These are phyloP conservation scores for Chalciporus sp. DNA, from an alignment of 1,284 basidiomycete genomes.

Conservation along the genomic window DNA sequence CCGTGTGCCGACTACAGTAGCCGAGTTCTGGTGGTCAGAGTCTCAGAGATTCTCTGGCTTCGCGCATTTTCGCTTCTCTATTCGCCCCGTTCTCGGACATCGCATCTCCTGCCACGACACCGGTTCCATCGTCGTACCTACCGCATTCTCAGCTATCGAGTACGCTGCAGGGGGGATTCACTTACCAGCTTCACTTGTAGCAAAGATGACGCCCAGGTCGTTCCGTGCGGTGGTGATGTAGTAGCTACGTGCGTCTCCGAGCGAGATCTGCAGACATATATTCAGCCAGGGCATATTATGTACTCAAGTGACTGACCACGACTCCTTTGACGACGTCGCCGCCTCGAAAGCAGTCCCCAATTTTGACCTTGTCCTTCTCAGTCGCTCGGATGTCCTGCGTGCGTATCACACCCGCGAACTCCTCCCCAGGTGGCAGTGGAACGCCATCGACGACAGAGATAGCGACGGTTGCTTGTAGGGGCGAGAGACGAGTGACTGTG, in stretches of 20 bases:
- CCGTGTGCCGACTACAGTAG: too few relatives aligned
- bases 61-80: slow-evolving; percentile 88
- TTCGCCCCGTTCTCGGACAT: slow-evolving; percentile 78
- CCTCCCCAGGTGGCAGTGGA: slow-evolving; percentile 88
- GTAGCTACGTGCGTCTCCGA: slow-evolving; percentile 93
- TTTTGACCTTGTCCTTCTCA: slow-evolving; percentile 91
- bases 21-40: too few relatives aligned
- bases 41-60: slow-evolving; percentile 70
- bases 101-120: slow-evolving; percentile 93
- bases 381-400: slow-evolving; percentile 91
- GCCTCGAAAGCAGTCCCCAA: slow-evolving; percentile 93
- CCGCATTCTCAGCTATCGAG: slow-evolving; percentile 3
- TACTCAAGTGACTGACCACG: slow-evolving; percentile 66
- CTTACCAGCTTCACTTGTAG: slow-evolving; percentile 78
- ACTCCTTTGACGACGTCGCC: slow-evolving; percentile 94
- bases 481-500: slow-evolving; percentile 83
- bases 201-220: slow-evolving; percentile 90
- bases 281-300: not conserved
- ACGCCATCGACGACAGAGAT: slow-evolving; percentile 90
- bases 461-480: slow-evolving; percentile 84
- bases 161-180: slow-evolving; percentile 2
- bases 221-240: slow-evolving; percentile 95
- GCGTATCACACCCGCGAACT: slow-evolving; percentile 92
- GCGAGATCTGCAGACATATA: slow-evolving; percentile 66
- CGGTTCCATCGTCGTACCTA: slow-evolving; percentile 80